Conservation (phyloP, 2,329 filamentous ascomycete species). For the Pestalotiopsis sp. region DNA sequence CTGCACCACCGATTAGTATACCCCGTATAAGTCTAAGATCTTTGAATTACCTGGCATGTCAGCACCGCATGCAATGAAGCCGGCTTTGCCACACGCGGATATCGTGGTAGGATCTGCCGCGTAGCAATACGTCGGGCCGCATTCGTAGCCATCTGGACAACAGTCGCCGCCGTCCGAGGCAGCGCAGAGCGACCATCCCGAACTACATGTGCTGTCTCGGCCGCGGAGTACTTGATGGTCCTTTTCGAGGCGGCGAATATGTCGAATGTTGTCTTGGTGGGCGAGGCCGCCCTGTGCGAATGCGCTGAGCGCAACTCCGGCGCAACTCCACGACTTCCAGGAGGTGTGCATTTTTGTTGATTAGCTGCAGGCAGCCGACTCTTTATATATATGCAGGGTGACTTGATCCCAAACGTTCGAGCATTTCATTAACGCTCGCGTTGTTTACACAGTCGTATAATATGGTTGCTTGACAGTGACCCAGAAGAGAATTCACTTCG, state of each 20-base stretch:
- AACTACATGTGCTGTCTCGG: constrained; percentile 27
- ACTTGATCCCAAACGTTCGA: background rate
- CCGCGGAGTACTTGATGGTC: constrained; percentile 24
- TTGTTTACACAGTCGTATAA: background rate
- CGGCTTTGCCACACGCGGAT: constrained; percentile 35
- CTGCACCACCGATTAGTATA: constrained; percentile 27
- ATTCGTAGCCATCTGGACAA: constrained; percentile 51
- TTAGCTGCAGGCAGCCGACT: background rate
- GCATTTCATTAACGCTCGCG: background rate
- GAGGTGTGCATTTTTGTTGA: constrained; percentile 22
- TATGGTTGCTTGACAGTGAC: background rate
- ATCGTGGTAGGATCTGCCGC: constrained; percentile 47
- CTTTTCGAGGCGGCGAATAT: constrained; percentile 29
- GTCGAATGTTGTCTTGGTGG: constrained; percentile 19
- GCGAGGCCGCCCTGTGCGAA: constrained; percentile 15
- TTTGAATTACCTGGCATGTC: constrained; percentile 10
- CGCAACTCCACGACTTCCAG: constrained; percentile 18
- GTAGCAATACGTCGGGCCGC: constrained; percentile 49
- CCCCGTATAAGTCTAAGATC: background rate
- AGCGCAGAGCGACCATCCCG: constrained; percentile 26
- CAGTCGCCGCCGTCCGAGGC: constrained; percentile 42
- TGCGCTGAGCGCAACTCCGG: constrained; percentile 21
- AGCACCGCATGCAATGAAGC: constrained; percentile 41
- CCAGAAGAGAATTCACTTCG: background rate
- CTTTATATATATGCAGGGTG: background rate